Conservation (phyloP, 2,329 filamentous ascomycete species). For the Colletotrichum shisoi region DNA sequence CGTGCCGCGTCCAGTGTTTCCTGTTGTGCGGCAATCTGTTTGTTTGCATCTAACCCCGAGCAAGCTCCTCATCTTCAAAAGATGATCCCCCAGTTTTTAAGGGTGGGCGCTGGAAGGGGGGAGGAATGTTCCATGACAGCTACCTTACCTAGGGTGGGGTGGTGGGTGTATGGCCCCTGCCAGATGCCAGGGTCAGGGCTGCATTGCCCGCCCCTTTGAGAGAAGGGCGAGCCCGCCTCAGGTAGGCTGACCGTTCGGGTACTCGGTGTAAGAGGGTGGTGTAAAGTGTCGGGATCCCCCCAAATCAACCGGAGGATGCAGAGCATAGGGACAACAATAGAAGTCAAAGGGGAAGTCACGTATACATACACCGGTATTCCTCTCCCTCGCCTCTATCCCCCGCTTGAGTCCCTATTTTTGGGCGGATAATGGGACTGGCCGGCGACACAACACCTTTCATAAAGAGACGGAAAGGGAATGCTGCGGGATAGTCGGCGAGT, state of each 20-base stretch:
- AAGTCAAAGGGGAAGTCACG: conserved; percentile 4
- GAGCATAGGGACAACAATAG: conserved; percentile 15
- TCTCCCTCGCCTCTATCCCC: neutral
- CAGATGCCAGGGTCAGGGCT: conserved; percentile 15
- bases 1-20: conserved; percentile 20
- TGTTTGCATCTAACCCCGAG: conserved; percentile 30
- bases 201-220: conserved; percentile 29
- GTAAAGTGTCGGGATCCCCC: neutral
- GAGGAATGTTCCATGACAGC: conserved; percentile 39
- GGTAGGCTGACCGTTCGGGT: conserved; percentile 29
- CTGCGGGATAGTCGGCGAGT: neutral
- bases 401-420: neutral
- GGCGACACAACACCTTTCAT: conserved; percentile 3
- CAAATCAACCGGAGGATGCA: conserved; percentile 3
- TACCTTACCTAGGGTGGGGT: conserved; percentile 18
- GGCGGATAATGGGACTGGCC: conserved; percentile 12
- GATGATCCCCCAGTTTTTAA: conserved; percentile 31
- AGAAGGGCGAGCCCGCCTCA: conserved; percentile 12
- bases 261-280: conserved; percentile 23
- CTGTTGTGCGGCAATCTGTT: neutral
- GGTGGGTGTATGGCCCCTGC: neutral
- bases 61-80: conserved; percentile 21
- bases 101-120: conserved; percentile 28
- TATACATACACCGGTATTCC: neutral
- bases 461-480: neutral